Conservation (phyloP, 306 rosid genomes). For the Ammopiptanthus mongolicus region DNA sequence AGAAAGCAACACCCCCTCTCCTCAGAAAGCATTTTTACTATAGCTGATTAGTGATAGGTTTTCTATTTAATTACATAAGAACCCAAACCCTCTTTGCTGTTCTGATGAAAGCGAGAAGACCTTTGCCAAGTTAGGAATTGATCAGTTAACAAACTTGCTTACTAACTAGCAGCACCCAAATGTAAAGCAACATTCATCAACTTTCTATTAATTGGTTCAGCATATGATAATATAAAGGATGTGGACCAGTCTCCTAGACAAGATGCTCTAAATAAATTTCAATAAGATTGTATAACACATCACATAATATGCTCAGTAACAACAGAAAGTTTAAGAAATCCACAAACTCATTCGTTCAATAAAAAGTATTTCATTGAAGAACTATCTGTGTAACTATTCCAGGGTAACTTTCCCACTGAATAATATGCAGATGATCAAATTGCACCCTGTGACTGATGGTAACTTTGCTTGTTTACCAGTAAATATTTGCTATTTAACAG, state of each 20-base stretch:
- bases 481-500: not conserved
- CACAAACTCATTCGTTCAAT: not conserved
- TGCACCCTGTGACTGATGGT: not conserved
- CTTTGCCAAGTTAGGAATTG: not conserved
- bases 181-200: not conserved
- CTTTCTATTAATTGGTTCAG: not conserved
- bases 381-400: not conserved
- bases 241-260: not conserved
- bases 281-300: slow-evolving; percentile 2
- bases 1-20: too few relatives aligned
- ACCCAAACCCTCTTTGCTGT: not conserved
- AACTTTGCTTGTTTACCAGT: not conserved
- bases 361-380: not conserved
- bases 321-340: not conserved
- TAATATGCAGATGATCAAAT: not conserved
- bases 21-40: not conserved
- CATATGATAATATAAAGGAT: not conserved
- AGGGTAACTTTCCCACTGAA: not conserved
- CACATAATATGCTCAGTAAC: not conserved
- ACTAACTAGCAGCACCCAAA: not conserved
- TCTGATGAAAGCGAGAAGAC: not conserved
- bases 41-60: not conserved
- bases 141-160: not conserved
- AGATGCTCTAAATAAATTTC: not conserved
- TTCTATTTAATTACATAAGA: not conserved